phyloP scores from a whole-genome alignment of 2,329 filamentous ascomycete species.

The Pseudopithomyces maydicus region DNA sequence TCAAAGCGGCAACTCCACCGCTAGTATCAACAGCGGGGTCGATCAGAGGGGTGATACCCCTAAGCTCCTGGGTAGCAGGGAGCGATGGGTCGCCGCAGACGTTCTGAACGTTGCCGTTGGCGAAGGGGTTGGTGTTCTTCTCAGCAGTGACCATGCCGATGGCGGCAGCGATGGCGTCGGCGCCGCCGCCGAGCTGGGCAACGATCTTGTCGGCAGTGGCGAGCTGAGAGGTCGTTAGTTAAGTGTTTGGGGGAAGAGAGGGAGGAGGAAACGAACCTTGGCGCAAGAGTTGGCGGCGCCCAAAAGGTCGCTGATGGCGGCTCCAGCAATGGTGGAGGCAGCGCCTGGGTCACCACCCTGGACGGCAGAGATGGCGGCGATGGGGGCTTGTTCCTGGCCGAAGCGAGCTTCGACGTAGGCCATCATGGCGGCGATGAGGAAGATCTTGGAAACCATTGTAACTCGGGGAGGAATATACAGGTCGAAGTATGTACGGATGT shows the following conservation, averaged over 20 bases:
- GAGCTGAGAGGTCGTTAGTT: conserved; percentile 53
- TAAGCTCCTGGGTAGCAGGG: conserved; percentile 63
- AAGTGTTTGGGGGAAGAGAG: background rate
- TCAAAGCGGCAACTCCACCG: conserved; percentile 65
- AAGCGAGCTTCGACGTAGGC: conserved; percentile 56
- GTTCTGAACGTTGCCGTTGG: conserved; percentile 59
- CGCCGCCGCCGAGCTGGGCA: conserved; percentile 62
- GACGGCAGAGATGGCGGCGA: conserved; percentile 60
- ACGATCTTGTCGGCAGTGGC: conserved; percentile 69
- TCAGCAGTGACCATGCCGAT: conserved; percentile 68
- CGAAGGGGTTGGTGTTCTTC: conserved; percentile 76
- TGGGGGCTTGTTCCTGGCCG: conserved; percentile 66
- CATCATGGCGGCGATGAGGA: conserved; percentile 36
- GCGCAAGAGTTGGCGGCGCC: conserved; percentile 69
- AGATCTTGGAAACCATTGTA: conserved; percentile 40
- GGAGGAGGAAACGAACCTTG: conserved; percentile 51
- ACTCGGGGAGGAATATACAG: background rate
- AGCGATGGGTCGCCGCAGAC: conserved; percentile 69
- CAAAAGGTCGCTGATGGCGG: conserved; percentile 65
- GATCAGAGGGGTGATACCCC: conserved; percentile 70
- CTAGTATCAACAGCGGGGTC: conserved; percentile 66
- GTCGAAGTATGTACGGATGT: conserved; percentile 2
- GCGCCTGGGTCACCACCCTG: conserved; percentile 61
- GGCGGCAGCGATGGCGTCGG: conserved; percentile 66
- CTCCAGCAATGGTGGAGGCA: conserved; percentile 67